Evolutionary conservation across 495 filamentous ascomycete genomes (phyloP), one percentile per base, ranked within the genome.

Genomic region (Elaphomyces granulatus): DNA sequence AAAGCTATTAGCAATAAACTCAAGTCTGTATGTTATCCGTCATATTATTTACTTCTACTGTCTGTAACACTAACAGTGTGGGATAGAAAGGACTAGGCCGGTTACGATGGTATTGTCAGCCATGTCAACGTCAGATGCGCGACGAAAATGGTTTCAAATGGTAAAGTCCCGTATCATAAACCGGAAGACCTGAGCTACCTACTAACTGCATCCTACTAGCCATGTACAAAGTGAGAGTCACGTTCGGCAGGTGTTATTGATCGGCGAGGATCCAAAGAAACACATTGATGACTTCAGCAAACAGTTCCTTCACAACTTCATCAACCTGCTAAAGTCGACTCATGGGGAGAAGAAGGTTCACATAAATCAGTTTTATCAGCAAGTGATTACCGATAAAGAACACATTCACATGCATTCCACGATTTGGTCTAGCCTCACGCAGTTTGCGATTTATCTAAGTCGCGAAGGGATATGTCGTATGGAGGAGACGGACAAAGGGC

Each of bases 381-480:
- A 84, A 67, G 82, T 55, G 35, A 63, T 67, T 38, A 50, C 53
- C 1, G 60, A 67, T 38, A 63, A 63, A 23, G 37, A 46, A 54
- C 92, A 96, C 53, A 67, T 86, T 10, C 92, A 96, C 52, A 81
- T 95, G 78, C 96, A 94, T 59, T 70, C 86, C 30, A 96, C 90
- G 2, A 74, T 76, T 47, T 96, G 86, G 86, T 72, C 77, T 42
- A 65, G 68, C 26, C 61, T 99, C 40, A 84, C 85, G 3, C 85
- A 95, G 45, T 95, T 94, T 64, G 83, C 78, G 3, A 87, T 90
- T 47, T 61, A 80, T 47, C 59, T 99, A 7, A 84, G 85, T 1
- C 61, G 81, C 18, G 85, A 94, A 53, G 81, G 87, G 0, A 73
- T 94, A 21, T 87, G 82, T 52, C 65, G 78, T 16, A 84, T 95